A percentile compares a stretch with the other conserved stretches of the same genome.
Evolutionary conservation across 371 early-diverging fungal species (phyloP).

Genomic region (Mortierella polycephala): DNA sequence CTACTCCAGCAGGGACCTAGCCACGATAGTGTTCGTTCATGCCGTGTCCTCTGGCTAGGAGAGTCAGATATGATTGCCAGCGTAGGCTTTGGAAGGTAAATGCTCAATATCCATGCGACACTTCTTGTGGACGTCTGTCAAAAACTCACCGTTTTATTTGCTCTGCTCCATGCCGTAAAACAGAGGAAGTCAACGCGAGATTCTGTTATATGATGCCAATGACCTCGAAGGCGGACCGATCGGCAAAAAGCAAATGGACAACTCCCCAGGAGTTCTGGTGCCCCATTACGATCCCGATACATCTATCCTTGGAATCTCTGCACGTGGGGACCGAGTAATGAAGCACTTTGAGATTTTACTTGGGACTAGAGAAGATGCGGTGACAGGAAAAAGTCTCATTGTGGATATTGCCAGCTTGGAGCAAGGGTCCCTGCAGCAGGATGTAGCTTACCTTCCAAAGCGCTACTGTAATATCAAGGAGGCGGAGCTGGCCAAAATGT

Average conservation of each 20-base stretch:
- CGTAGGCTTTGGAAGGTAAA: conserved; percentile 77
- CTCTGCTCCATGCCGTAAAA: background rate
- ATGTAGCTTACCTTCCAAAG: conserved; percentile 76
- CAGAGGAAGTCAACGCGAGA: conserved; percentile 71
- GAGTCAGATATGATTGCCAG: conserved; percentile 63
- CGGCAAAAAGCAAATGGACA: conserved; percentile 65
- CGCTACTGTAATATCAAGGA: conserved; percentile 66
- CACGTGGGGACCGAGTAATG: conserved; percentile 53
- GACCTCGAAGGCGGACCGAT: conserved; percentile 57
- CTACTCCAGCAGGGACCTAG: conserved; percentile 64
- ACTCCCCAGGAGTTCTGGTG: conserved; percentile 79
- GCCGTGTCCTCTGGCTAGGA: conserved; percentile 77
- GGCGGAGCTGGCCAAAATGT: conserved; percentile 76
- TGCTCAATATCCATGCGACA: background rate
- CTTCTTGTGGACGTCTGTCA: background rate
- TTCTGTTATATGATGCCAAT: conserved; percentile 64
- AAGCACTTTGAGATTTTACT: conserved; percentile 57
- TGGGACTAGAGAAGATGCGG: conserved; percentile 45
- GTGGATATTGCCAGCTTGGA: conserved; percentile 71
- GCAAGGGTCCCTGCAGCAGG: conserved; percentile 70
- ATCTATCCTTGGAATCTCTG: conserved; percentile 46
- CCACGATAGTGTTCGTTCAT: conserved; percentile 78
- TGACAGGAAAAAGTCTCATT: conserved; percentile 34
- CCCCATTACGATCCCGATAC: conserved; percentile 76
- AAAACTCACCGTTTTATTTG: background rate